Conservation (phyloP, 208 protist genomes). For the Acanthamoeba triangularis region DNA sequence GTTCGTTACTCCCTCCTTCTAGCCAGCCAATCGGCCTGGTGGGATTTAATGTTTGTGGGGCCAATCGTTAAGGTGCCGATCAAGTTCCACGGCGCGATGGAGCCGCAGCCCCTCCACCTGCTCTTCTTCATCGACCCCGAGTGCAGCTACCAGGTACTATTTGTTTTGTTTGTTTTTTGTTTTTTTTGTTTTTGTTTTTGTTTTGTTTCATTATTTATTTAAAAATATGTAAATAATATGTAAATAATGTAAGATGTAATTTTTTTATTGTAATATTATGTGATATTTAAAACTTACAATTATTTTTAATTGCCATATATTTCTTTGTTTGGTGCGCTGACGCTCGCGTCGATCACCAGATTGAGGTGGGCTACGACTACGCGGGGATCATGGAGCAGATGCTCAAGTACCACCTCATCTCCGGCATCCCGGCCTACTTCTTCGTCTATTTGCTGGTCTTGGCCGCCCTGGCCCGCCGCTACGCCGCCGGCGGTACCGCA, state of each 20-base stretch:
- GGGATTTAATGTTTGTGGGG: too few species aligned
- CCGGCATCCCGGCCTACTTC: neutral
- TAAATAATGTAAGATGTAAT: too few species aligned
- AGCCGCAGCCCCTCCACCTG: constrained; percentile 15
- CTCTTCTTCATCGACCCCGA: constrained; percentile 23
- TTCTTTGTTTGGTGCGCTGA: too few species aligned
- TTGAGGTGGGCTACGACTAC: constrained; percentile 60
- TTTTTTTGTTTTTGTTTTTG: neutral
- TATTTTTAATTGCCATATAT: too few species aligned
- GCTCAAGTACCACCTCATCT: constrained; percentile 53
- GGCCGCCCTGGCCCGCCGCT: neutral
- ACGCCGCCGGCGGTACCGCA: neutral
- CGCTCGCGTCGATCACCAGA: too few species aligned
- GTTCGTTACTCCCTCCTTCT: neutral
- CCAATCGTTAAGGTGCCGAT: constrained; percentile 29
- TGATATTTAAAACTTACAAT: too few species aligned
- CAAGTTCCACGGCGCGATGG: constrained; percentile 64
- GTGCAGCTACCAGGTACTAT: neutral
- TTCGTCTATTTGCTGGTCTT: constrained; percentile 40
- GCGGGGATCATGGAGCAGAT: constrained; percentile 45
- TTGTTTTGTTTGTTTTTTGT: neutral
- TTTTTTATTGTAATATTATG: too few species aligned
- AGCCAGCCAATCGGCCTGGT: too few species aligned
- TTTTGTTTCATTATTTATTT: neutral
- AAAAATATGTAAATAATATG: too few species aligned